phyloP scores from a whole-genome alignment of 139 green algal genomes.

The Haematococcus sp. region DNA sequence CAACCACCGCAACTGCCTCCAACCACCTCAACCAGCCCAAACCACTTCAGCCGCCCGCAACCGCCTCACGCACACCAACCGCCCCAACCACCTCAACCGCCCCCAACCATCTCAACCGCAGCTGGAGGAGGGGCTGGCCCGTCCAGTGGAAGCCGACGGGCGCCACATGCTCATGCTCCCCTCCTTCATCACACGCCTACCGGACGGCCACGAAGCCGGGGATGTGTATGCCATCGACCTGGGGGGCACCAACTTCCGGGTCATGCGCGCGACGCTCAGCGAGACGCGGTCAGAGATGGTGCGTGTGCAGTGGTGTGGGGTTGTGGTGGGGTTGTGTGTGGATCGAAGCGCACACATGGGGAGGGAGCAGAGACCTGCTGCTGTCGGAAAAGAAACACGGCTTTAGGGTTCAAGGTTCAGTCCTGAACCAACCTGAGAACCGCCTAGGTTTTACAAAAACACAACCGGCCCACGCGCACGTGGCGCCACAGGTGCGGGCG shows the following conservation, averaged over 20 bases:
- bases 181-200: conserved; percentile 41
- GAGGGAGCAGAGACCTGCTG: no score
- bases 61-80: no score
- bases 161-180: conserved; percentile 55
- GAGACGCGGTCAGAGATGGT: conserved; percentile 38
- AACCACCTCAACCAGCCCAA: no score
- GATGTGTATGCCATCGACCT: conserved; percentile 83
- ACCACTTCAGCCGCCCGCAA: no score
- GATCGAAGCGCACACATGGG: no score
- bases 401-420: no score
- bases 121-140: conserved; percentile 31
- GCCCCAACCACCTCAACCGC: no score
- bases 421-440: not conserved
- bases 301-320: conserved; percentile 11
- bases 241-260: conserved; percentile 87
- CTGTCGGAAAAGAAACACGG: no score
- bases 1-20: no score
- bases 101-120: no score
- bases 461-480: conserved; percentile 8
- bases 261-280: conserved; percentile 56
- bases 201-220: conserved; percentile 59
- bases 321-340: not conserved
- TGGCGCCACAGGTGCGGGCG: conserved; percentile 26
- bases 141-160: conserved; percentile 6
- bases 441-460: not conserved